Evolutionary conservation across 352 stramenopile species (phyloP).

Genomic region (Phytophthora brassicae): DNA sequence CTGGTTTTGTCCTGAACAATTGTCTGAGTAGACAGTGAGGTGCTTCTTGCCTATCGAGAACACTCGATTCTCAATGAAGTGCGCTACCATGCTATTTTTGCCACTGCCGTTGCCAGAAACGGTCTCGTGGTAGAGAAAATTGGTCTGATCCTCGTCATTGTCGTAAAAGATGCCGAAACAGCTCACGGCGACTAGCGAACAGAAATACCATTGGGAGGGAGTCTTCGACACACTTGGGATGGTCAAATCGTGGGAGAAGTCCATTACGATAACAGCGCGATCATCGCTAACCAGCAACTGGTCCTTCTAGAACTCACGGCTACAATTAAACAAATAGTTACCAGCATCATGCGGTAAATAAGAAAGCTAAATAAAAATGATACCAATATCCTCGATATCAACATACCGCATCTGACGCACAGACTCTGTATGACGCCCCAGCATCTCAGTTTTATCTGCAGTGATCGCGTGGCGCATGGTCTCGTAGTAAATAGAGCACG

Average conservation of each 20-base stretch:
- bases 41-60: not conserved
- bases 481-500: slow-evolving; percentile 13
- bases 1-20: too few relatives aligned
- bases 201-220: slow-evolving; percentile 26
- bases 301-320: slow-evolving; percentile 11
- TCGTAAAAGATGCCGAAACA: too few relatives aligned
- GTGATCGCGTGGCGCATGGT: not conserved
- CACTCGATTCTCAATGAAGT: not conserved
- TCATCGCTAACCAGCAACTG: not conserved
- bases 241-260: slow-evolving; percentile 25
- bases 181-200: slow-evolving; percentile 17
- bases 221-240: slow-evolving; percentile 4
- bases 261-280: slow-evolving; percentile 12
- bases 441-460: slow-evolving; percentile 4
- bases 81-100: slow-evolving; percentile 1
- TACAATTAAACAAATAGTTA: slow-evolving; percentile 16
- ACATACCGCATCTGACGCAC: slow-evolving; percentile 12
- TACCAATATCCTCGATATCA: slow-evolving; percentile 1
- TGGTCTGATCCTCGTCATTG: too few relatives aligned
- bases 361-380: too few relatives aligned
- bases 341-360: not conserved
- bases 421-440: slow-evolving; percentile 8
- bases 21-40: too few relatives aligned
- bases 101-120: too few relatives aligned
- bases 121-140: too few relatives aligned